A percentile compares a stretch with the other conserved stretches of the same genome.
Evolutionary conservation across 345 rosid genomes (phyloP).

Genomic region (Jatropha curcas): DNA sequence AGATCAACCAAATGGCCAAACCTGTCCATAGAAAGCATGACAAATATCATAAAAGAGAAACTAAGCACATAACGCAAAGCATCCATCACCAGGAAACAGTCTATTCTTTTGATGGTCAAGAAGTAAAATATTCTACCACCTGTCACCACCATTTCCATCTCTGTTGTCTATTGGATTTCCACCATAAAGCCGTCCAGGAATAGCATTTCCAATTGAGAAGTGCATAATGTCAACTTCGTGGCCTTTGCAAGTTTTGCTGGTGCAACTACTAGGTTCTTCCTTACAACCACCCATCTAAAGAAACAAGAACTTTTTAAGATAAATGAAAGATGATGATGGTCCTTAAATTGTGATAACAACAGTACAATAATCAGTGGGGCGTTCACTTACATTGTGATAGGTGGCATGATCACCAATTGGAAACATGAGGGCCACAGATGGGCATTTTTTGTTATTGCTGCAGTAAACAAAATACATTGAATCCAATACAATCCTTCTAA

Average conservation of each 20-base stretch:
- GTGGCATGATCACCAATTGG: slow-evolving; percentile 83
- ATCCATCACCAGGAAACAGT: neutral
- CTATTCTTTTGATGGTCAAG: slow-evolving; percentile 2
- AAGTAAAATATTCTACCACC: slow-evolving; percentile 42
- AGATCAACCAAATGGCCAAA: slow-evolving; percentile 88
- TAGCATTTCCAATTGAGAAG: slow-evolving; percentile 93
- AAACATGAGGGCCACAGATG: slow-evolving; percentile 94
- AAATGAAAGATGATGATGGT: neutral
- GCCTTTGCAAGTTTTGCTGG: slow-evolving; percentile 86
- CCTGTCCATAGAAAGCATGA: slow-evolving; percentile 38
- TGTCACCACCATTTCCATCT: slow-evolving; percentile 92
- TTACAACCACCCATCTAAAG: slow-evolving; percentile 93
- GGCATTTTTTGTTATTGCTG: slow-evolving; percentile 75
- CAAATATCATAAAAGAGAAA: neutral
- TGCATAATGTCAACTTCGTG: slow-evolving; percentile 99
- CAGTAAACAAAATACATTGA: slow-evolving; percentile 28
- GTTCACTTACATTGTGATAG: slow-evolving; percentile 77
- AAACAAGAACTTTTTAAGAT: slow-evolving; percentile 9
- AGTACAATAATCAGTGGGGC: neutral
- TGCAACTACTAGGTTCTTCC: slow-evolving; percentile 65
- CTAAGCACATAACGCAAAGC: neutral
- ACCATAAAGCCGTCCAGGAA: slow-evolving; percentile 96
- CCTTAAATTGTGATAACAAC: neutral
- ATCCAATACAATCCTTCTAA: slow-evolving; percentile 12
- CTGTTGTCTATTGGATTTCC: slow-evolving; percentile 73